phyloP scores from a whole-genome alignment of 2,329 filamentous ascomycete genomes.

The Fonsecaea nubica region DNA sequence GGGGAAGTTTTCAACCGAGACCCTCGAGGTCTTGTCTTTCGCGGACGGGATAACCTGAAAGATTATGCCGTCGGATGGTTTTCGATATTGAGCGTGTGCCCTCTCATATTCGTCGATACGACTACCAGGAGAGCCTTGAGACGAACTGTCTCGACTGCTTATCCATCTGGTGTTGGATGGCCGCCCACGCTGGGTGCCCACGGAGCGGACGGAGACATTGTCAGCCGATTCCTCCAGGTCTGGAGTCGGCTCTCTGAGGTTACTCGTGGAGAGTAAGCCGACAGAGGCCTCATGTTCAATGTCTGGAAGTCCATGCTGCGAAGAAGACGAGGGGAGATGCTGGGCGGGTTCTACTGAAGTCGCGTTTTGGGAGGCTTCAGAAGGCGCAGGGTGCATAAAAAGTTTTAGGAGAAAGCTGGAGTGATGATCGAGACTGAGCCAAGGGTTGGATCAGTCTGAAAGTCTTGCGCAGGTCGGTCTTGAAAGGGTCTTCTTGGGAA shows the following conservation, averaged over 20 bases:
- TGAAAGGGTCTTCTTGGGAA: conserved; percentile 9
- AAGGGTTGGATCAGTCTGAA: conserved; percentile 59
- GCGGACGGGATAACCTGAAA: conserved; percentile 60
- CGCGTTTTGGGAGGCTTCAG: conserved; percentile 57
- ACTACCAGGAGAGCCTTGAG: conserved; percentile 54
- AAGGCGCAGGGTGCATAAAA: conserved; percentile 72
- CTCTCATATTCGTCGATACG: conserved; percentile 64
- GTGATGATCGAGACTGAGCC: conserved; percentile 61
- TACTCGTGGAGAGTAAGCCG: conserved; percentile 50
- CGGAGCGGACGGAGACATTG: conserved; percentile 38
- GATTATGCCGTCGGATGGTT: conserved; percentile 51
- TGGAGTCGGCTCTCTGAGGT: conserved; percentile 45
- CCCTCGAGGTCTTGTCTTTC: conserved; percentile 52
- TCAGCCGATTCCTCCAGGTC: conserved; percentile 40
- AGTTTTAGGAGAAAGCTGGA: conserved; percentile 46
- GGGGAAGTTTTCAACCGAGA: conserved; percentile 68
- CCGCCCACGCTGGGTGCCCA: conserved; percentile 39
- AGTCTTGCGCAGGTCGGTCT: conserved; percentile 9
- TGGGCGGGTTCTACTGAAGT: conserved; percentile 47
- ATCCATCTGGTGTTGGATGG: conserved; percentile 41
- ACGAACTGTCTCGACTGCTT: conserved; percentile 39
- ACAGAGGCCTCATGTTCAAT: conserved; percentile 52
- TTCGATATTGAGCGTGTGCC: conserved; percentile 47
- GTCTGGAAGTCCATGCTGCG: conserved; percentile 66
- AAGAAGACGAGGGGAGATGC: conserved; percentile 43